Percentiles rank a stretch among this genome's conserved stretches.
phyloP scores from a whole-genome alignment of 2,329 filamentous ascomycete species.

The Nothomitra cinnamomea region DNA sequence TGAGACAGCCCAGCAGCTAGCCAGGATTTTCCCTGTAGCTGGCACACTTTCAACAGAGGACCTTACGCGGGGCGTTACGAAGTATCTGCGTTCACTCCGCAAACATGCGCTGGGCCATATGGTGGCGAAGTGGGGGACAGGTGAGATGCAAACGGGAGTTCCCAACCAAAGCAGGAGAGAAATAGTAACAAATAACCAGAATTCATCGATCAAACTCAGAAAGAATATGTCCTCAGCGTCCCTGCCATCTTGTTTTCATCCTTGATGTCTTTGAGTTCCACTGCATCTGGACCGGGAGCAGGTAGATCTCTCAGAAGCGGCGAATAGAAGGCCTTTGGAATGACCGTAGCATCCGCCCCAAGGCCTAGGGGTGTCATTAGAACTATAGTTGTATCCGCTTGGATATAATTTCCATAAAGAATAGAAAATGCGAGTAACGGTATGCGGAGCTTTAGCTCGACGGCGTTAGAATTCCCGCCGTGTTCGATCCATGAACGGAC shows the following conservation, averaged over 20 bases:
- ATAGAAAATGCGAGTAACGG: constrained; percentile 20
- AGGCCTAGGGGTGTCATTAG: constrained; percentile 18
- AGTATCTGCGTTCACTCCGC: too few relatives aligned
- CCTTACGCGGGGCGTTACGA: too few relatives aligned
- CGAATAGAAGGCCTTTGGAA: constrained; percentile 16
- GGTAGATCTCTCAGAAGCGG: constrained; percentile 13
- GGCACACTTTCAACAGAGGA: too few relatives aligned
- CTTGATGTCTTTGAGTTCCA: constrained; percentile 7
- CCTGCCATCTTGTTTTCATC: constrained; percentile 9
- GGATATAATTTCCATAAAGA: constrained; percentile 12
- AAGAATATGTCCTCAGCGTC: too few relatives aligned
- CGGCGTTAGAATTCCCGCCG: constrained; percentile 12
- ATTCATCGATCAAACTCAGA: too few relatives aligned
- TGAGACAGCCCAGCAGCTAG: too few relatives aligned
- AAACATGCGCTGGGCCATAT: too few relatives aligned
- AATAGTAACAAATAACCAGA: too few relatives aligned
- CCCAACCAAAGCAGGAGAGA: too few relatives aligned
- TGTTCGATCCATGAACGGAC: constrained; percentile 13
- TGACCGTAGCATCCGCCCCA: constrained; percentile 15
- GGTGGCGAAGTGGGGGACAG: too few relatives aligned
- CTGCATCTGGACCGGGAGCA: constrained; percentile 10
- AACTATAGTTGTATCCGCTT: constrained; percentile 15
- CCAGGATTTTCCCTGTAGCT: too few relatives aligned
- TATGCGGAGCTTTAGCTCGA: constrained; percentile 6
- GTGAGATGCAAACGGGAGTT: too few relatives aligned